A percentile compares a stretch with the other conserved stretches of the same genome.
Conservation (phyloP, 1,284 basidiomycete genomes). For the Trichosporon faecale region DNA sequence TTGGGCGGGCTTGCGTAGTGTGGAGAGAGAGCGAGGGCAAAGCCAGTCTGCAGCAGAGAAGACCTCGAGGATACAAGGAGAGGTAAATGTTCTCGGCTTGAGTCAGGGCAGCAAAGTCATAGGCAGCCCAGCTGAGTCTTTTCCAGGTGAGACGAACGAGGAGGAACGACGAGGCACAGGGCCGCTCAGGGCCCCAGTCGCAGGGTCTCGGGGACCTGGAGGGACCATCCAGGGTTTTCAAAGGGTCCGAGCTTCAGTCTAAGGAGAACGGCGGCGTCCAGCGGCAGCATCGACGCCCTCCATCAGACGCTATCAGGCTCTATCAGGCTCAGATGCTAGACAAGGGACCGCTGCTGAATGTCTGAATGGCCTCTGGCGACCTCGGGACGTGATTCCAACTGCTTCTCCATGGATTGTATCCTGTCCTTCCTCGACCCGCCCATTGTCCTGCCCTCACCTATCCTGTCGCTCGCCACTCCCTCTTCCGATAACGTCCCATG, state of each 20-base stretch:
- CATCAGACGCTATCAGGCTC: neutral
- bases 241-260: neutral
- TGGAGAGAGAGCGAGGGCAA: neutral
- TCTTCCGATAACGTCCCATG: neutral
- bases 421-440: neutral
- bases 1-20: neutral
- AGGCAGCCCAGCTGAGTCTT: neutral
- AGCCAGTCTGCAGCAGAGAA: too few species aligned
- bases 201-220: slow-evolving; percentile 3
- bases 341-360: neutral
- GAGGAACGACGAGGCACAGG: neutral
- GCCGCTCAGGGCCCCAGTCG: neutral
- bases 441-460: neutral
- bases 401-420: neutral
- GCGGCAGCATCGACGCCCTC: neutral
- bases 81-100: slow-evolving; percentile 6
- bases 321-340: neutral
- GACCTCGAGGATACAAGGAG: neutral
- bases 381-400: neutral
- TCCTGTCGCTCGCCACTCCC: neutral
- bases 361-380: neutral
- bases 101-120: neutral
- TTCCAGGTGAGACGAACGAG: neutral
- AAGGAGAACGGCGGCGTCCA: neutral
- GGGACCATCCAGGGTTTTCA: neutral